These are phyloP conservation scores for Mariannaea elegans DNA, from an alignment of 2,329 filamentous ascomycete species.

Conservation along the genomic window DNA sequence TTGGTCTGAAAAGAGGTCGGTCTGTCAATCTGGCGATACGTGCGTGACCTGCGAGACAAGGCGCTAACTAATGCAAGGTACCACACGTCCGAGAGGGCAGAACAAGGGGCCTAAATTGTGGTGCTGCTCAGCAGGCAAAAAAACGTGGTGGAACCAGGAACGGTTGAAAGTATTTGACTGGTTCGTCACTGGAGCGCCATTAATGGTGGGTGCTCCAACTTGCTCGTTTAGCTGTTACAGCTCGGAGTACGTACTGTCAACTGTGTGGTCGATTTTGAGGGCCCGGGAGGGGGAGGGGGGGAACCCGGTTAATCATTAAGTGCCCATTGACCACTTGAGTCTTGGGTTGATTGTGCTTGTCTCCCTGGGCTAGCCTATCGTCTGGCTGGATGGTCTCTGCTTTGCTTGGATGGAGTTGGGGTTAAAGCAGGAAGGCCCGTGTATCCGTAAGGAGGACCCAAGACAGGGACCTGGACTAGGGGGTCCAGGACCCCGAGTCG, in stretches of 20 bases:
- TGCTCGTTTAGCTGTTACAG: constrained; percentile 6
- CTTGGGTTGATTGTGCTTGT: constrained; percentile 13
- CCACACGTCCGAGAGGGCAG: not conserved
- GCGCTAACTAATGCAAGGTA: constrained; percentile 25
- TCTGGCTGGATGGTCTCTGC: not conserved
- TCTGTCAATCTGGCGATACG: not conserved
- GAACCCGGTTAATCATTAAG: not conserved
- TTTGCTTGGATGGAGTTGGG: not conserved
- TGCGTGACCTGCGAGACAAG: constrained; percentile 7
- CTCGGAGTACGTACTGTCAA: not conserved
- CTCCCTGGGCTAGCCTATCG: constrained; percentile 9
- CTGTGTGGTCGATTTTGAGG: not conserved
- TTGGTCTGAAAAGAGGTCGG: constrained; percentile 7
- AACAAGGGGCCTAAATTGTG: constrained; percentile 7
- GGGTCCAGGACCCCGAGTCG: constrained; percentile 2
- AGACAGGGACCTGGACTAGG: not conserved
- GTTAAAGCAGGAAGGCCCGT: not conserved
- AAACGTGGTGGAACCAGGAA: constrained; percentile 34
- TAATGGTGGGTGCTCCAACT: constrained; percentile 21
- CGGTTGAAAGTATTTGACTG: constrained; percentile 23
- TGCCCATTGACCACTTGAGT: not conserved
- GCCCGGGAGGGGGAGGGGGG: not conserved
- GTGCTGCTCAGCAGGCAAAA: constrained; percentile 8
- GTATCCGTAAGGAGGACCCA: not conserved
- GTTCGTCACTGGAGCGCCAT: constrained; percentile 30